These are phyloP conservation scores for Blastobotrys americana DNA, from an alignment of 805 yeast genomes.

Conservation along the genomic window DNA sequence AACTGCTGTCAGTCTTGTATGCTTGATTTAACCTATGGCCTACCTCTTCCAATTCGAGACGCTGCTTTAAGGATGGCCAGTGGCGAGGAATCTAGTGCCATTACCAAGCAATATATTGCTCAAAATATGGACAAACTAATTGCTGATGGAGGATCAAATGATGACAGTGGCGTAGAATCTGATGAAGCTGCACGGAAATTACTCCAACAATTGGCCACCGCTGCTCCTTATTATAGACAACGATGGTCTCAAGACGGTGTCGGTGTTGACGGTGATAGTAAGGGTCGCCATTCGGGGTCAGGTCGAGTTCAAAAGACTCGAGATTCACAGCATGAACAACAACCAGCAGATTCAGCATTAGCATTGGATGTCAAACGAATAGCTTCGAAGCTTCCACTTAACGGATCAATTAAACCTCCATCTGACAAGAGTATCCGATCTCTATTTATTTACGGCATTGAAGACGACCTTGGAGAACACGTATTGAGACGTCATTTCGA, in stretches of 20 bases:
- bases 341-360: slow-evolving; percentile 14
- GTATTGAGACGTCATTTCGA: slow-evolving; percentile 45
- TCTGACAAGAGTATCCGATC: slow-evolving; percentile 41
- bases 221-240: slow-evolving; percentile 26
- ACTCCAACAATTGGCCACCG: slow-evolving; percentile 41
- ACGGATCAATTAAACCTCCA: slow-evolving; percentile 46
- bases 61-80: slow-evolving; percentile 71
- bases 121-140: slow-evolving; percentile 37
- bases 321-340: not conserved
- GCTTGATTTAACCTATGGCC: slow-evolving; percentile 71
- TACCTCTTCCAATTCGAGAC: slow-evolving; percentile 74
- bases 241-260: not conserved
- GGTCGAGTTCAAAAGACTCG: slow-evolving; percentile 7
- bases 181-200: slow-evolving; percentile 44
- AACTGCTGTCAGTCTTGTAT: slow-evolving; percentile 87
- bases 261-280: slow-evolving; percentile 2
- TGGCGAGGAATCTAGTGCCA: slow-evolving; percentile 42
- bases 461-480: slow-evolving; percentile 59
- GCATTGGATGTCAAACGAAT: slow-evolving; percentile 44
- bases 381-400: slow-evolving; percentile 58
- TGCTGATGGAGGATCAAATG: slow-evolving; percentile 19
- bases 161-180: slow-evolving; percentile 17
- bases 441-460: slow-evolving; percentile 70
- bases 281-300: slow-evolving; percentile 1
- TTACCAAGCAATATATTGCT: slow-evolving; percentile 52